Percentiles rank a stretch among this genome's conserved stretches.
phyloP scores from a whole-genome alignment of 2,329 filamentous ascomycete genomes.

The Aureobasidium sp. region DNA sequence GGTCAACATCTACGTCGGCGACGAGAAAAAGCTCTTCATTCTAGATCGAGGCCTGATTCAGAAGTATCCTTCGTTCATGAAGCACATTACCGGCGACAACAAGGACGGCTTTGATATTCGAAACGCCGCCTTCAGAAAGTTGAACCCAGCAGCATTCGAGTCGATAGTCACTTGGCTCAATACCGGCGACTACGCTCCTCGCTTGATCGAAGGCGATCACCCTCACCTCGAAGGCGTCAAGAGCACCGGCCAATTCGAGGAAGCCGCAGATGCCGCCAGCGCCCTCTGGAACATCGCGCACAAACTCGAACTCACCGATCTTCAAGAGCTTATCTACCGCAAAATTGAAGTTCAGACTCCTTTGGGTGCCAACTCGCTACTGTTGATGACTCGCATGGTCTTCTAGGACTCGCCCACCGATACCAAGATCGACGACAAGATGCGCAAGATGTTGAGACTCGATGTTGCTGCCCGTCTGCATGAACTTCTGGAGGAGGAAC shows the following conservation, averaged over 20 bases:
- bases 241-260: not conserved
- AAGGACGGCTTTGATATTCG: not conserved
- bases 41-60: not conserved
- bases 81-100: not conserved
- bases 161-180: not conserved
- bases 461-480: not conserved
- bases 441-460: not conserved
- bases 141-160: not conserved
- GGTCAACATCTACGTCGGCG: conserved; percentile 2
- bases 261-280: not conserved
- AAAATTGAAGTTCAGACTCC: conserved; percentile 1
- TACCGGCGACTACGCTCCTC: not conserved
- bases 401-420: not conserved
- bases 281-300: not conserved
- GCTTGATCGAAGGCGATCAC: not conserved
- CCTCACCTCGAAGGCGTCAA: not conserved
- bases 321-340: conserved; percentile 4
- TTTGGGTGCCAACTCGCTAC: not conserved
- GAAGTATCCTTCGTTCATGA: not conserved
- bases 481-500: not conserved
- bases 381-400: not conserved
- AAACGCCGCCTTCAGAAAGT: not conserved
- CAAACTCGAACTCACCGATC: not conserved
- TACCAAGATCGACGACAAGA: not conserved
- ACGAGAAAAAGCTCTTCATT: not conserved